Percentiles rank a stretch among this genome's conserved stretches.
phyloP scores from a whole-genome alignment of 768 basidiomycete genomes.

The Russula brevipes region DNA sequence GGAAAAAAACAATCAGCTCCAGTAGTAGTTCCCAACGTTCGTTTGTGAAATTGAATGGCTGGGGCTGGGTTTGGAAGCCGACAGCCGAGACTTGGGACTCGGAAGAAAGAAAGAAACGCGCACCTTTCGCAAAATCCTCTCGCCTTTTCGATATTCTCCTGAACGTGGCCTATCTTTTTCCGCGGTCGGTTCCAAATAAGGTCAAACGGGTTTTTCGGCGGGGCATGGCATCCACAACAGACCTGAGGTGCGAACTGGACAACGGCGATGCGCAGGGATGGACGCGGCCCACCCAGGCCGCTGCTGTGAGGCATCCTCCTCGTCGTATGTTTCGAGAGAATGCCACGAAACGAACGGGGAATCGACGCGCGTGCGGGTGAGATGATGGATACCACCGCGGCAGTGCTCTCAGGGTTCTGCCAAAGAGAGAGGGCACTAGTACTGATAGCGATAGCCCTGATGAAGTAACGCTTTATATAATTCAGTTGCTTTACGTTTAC shows the following conservation, averaged over 20 bases:
- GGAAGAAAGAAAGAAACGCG: conserved; percentile 23
- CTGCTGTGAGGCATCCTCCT: conserved; percentile 4
- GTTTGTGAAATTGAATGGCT: too few species aligned
- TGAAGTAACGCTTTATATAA: too few species aligned
- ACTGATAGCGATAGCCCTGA: too few species aligned
- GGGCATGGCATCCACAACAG: background rate
- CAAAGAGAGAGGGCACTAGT: too few species aligned
- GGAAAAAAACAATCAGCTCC: background rate
- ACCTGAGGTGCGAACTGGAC: conserved; percentile 59
- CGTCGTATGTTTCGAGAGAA: background rate
- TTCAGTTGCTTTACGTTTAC: too few species aligned
- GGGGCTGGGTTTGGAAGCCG: too few species aligned
- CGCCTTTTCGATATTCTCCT: conserved; percentile 63
- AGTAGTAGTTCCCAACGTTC: too few species aligned
- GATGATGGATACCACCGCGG: too few species aligned
- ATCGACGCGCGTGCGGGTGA: background rate
- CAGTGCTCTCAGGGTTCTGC: too few species aligned
- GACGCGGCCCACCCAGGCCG: background rate
- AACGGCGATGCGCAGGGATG: conserved; percentile 44
- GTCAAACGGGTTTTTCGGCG: background rate
- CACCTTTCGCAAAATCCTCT: conserved; percentile 57
- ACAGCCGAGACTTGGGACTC: too few species aligned
- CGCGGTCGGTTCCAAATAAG: background rate
- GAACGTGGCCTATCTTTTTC: conserved; percentile 67
- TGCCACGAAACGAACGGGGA: background rate